Conservation (phyloP, 192 early-diverging fungal genomes). For the Chytriomyces sp. region DNA sequence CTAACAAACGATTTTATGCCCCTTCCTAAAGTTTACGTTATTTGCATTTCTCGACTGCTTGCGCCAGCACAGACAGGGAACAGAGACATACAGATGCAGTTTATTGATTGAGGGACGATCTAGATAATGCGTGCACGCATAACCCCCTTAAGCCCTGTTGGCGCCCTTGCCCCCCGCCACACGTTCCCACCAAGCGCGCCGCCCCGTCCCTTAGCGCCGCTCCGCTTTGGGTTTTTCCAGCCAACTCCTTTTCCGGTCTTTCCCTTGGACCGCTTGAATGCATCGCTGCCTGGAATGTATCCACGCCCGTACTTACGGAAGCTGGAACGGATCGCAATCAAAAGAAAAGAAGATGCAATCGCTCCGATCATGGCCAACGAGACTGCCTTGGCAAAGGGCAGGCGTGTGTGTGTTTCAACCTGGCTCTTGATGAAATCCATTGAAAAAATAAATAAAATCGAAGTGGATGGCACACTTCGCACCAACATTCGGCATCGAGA, state of each 20-base stretch:
- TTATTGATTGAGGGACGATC: too few relatives aligned
- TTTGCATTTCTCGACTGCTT: too few relatives aligned
- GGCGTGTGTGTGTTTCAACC: not conserved
- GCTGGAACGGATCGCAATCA: conserved; percentile 16
- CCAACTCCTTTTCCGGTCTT: conserved; percentile 28
- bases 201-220: conserved; percentile 18
- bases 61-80: too few relatives aligned
- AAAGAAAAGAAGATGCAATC: conserved; percentile 10
- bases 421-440: not conserved
- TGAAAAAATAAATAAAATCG: not conserved
- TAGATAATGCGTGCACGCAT: not conserved
- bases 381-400: conserved; percentile 11
- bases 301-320: conserved; percentile 27
- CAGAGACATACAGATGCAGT: too few relatives aligned
- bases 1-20: too few relatives aligned
- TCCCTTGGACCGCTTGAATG: conserved; percentile 16
- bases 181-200: conserved; percentile 16
- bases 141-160: conserved; percentile 10
- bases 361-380: not conserved
- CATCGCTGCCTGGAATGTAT: conserved; percentile 25
- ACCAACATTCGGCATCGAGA: too few relatives aligned
- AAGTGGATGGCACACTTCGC: too few relatives aligned
- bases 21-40: too few relatives aligned
- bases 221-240: conserved; percentile 30
- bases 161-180: conserved; percentile 8